These are phyloP conservation scores for Rhizophora apiculata DNA, from an alignment of 345 rosid genomes.

Conservation along the genomic window DNA sequence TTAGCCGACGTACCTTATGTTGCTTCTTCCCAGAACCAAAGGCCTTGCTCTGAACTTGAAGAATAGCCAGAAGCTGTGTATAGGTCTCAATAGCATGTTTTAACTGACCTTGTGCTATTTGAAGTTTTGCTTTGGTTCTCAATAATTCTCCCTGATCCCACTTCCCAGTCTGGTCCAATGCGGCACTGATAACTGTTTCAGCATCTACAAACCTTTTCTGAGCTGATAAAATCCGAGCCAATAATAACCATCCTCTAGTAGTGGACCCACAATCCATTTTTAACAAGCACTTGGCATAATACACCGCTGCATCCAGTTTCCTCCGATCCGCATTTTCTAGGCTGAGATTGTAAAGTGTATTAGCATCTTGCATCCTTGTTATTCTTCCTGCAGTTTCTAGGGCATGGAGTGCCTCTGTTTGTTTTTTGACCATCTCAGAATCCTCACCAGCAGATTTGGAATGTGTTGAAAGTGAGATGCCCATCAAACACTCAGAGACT, in stretches of 20 bases:
- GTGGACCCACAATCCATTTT: slow-evolving; percentile 57
- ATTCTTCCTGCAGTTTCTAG: slow-evolving; percentile 51
- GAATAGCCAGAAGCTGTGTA: slow-evolving; percentile 65
- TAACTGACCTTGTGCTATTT: slow-evolving; percentile 58
- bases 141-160: slow-evolving; percentile 85
- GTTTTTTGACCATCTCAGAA: slow-evolving; percentile 44
- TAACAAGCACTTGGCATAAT: slow-evolving; percentile 43
- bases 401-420: slow-evolving; percentile 59
- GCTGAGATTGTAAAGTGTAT: slow-evolving; percentile 56
- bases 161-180: slow-evolving; percentile 65
- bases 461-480: slow-evolving; percentile 50
- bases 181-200: slow-evolving; percentile 53
- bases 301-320: slow-evolving; percentile 57
- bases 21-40: slow-evolving; percentile 41
- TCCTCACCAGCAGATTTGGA: slow-evolving; percentile 46
- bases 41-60: slow-evolving; percentile 68
- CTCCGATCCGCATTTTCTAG: slow-evolving; percentile 75
- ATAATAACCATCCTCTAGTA: slow-evolving; percentile 60
- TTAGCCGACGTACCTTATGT: slow-evolving; percentile 40
- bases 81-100: slow-evolving; percentile 57
- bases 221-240: slow-evolving; percentile 76
- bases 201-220: slow-evolving; percentile 56
- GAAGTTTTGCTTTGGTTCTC: slow-evolving; percentile 71
- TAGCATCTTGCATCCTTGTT: slow-evolving; percentile 42
- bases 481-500: slow-evolving; percentile 45